These are phyloP conservation scores for Collariella sp. DNA, from an alignment of 495 filamentous ascomycete genomes.

Conservation along the genomic window DNA sequence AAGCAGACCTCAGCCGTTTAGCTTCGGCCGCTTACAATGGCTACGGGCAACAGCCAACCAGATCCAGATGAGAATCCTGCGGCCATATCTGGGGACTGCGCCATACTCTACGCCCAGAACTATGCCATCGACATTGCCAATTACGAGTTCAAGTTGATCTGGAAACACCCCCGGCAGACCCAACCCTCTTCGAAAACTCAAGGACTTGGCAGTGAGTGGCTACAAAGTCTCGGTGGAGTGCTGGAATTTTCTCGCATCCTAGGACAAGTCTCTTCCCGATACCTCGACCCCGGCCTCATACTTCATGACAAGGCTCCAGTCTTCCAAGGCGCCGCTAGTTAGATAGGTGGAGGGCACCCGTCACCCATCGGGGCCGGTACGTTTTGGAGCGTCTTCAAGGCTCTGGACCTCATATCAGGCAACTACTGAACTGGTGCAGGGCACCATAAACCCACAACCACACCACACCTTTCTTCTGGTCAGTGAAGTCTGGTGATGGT, in stretches of 20 bases:
- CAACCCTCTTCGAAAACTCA: background rate
- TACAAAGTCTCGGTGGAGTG: background rate
- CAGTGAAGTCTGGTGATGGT: too few species aligned
- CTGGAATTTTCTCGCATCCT: background rate
- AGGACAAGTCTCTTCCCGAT: background rate
- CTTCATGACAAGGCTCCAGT: background rate
- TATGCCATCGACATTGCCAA: background rate
- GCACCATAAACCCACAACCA: too few species aligned
- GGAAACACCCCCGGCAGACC: background rate
- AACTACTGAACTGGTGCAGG: too few species aligned
- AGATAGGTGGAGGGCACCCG: background rate
- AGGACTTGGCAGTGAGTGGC: background rate
- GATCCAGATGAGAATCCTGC: background rate
- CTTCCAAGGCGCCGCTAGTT: background rate
- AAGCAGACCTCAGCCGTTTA: background rate
- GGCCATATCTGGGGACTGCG: background rate
- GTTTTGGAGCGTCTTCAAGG: background rate
- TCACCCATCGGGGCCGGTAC: background rate
- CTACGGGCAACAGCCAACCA: too few species aligned
- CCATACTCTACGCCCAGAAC: background rate
- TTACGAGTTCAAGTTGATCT: background rate
- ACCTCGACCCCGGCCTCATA: background rate
- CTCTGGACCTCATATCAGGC: background rate
- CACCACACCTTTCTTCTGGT: too few species aligned
- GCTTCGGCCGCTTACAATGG: too few species aligned